Evolutionary conservation across 202 grass and related monocot genomes (phyloP).

Genomic region (Digitaria exilis): DNA sequence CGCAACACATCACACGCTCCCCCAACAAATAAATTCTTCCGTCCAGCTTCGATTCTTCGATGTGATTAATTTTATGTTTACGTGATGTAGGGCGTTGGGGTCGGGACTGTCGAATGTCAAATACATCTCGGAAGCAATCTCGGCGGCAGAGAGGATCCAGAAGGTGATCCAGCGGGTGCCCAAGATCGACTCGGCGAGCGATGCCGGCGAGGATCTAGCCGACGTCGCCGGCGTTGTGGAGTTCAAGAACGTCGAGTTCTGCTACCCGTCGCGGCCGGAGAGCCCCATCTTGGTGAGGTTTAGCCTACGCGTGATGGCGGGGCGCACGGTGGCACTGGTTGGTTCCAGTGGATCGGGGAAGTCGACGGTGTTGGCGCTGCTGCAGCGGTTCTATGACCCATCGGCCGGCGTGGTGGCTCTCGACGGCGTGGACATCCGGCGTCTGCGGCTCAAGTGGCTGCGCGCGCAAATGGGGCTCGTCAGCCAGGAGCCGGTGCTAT

Average conservation of each 20-base stretch:
- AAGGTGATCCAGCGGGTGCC: conserved; percentile 72
- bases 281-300: conserved; percentile 66
- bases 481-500: conserved; percentile 87
- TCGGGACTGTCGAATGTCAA: conserved; percentile 72
- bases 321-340: conserved; percentile 68
- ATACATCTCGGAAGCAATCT: conserved; percentile 85
- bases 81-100: conserved; percentile 55
- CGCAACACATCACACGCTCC: background rate
- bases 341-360: conserved; percentile 81
- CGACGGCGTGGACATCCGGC: conserved; percentile 73
- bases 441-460: conserved; percentile 77
- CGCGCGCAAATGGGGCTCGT: conserved; percentile 88
- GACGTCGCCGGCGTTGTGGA: conserved; percentile 67
- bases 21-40: too few species aligned
- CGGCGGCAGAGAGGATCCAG: conserved; percentile 62
- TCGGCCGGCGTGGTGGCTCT: conserved; percentile 51
- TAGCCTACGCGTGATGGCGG: conserved; percentile 63
- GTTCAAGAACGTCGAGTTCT: conserved; percentile 69
- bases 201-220: conserved; percentile 50
- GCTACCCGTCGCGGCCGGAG: conserved; percentile 80
- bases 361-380: conserved; percentile 75
- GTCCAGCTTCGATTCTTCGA: too few species aligned
- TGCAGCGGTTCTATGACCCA: conserved; percentile 89
- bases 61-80: too few species aligned
- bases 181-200: conserved; percentile 75